Evolutionary conservation across 257 asterid genomes (phyloP), one percentile per base, ranked within the genome.

Genomic region (Nicotiana undulata): DNA sequence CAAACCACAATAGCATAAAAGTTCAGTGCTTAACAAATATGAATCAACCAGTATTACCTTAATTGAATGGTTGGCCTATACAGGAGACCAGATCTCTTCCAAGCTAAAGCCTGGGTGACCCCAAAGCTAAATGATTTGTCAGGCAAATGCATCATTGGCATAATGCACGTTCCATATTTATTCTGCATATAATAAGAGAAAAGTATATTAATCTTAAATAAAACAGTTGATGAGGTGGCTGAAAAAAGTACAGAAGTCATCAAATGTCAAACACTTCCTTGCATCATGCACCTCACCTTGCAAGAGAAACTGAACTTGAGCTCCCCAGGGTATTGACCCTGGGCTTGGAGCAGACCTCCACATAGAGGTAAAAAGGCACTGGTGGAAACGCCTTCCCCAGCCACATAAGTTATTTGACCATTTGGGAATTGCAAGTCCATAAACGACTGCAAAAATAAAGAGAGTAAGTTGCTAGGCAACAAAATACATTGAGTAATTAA

Each of bases 81-180:
- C 94, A 96, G 87, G 86, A 96, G 98, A 83, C 99, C 99, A 77
- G 97, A 90, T 89, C 99, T 91, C 93, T 91, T 93, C 99, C 99
- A 96, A 85, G 97, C 98, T 81, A 96, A 88, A 31, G 99, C 90
- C 87, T 94, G 98, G 75, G 93, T 91, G 82, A 96, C 72, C 64
- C 95, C 94, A 86, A 92, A 84, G 64, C 97, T 87, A 86, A 92
- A 91, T 75, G 99, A 94, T 83, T 89, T 96, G 81, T 96, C 98
- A 46, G 98, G 99, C 97, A 92, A 94, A 85, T 91, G 98, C 77
- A 92, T 63, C 77, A 89, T 85, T 46, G 98, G 99, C 49, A 95
- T 90, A 79, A 96, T 81, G 82, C 93, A 86, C 34, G 98, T 96
- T 67, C 99, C 99, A 92, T 92, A 91, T 83, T 96, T 94, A 86